Evolutionary conservation across 202 grass and related monocot genomes (phyloP).

Genomic region (Zizania palustris): DNA sequence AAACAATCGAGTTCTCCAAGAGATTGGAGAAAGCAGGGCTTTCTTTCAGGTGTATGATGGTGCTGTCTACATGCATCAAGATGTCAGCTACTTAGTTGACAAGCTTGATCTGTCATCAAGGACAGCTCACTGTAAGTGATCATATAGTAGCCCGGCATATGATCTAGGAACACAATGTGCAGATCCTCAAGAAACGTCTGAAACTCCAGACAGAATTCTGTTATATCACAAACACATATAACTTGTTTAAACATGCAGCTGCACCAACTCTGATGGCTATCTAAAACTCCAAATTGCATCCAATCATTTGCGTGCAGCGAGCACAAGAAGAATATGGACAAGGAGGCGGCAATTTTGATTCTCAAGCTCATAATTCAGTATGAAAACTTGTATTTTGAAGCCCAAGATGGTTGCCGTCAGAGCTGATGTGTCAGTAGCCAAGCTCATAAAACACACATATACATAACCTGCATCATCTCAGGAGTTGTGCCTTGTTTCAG

Average conservation of each 20-base stretch:
- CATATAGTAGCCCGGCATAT: conserved; percentile 57
- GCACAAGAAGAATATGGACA: conserved; percentile 63
- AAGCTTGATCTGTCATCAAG: conserved; percentile 49
- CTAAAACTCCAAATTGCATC: conserved; percentile 66
- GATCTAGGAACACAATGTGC: conserved; percentile 58
- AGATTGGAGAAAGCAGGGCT: conserved; percentile 70
- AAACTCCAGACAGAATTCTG: conserved; percentile 51
- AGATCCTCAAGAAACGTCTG: conserved; percentile 42
- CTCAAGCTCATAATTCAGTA: conserved; percentile 47
- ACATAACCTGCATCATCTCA: too few relatives aligned
- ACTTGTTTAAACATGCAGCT: conserved; percentile 53
- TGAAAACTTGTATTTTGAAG: conserved; percentile 19
- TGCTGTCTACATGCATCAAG: conserved; percentile 74
- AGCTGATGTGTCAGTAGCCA: not conserved
- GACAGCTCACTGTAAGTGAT: conserved; percentile 51
- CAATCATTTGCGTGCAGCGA: conserved; percentile 50
- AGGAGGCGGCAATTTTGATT: conserved; percentile 57
- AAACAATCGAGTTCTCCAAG: conserved; percentile 49
- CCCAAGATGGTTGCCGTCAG: not conserved
- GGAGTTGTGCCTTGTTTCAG: too few relatives aligned
- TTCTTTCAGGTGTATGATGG: conserved; percentile 74
- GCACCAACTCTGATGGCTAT: conserved; percentile 46
- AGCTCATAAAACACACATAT: too few relatives aligned
- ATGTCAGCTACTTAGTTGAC: conserved; percentile 57
- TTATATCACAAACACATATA: conserved; percentile 60